These are phyloP conservation scores for Amanita pallidorosea DNA, from an alignment of 768 basidiomycete species.

Conservation along the genomic window DNA sequence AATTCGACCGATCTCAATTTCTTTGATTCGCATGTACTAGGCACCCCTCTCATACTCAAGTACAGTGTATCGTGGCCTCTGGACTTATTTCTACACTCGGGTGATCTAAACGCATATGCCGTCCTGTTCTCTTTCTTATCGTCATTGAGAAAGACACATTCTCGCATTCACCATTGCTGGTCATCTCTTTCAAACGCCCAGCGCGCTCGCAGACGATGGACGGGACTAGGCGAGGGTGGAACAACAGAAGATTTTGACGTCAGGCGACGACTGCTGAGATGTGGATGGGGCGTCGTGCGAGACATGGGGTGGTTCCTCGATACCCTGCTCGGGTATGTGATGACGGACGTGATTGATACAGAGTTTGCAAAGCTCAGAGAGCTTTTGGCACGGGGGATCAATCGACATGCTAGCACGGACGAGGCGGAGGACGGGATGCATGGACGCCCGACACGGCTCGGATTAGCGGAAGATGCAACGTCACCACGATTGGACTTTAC, in stretches of 20 bases:
- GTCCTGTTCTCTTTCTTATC: slow-evolving; percentile 76
- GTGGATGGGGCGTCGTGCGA: slow-evolving; percentile 79
- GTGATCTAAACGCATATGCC: slow-evolving; percentile 66
- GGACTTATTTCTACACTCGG: slow-evolving; percentile 75
- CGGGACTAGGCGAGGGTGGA: slow-evolving; percentile 79
- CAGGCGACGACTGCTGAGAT: slow-evolving; percentile 56
- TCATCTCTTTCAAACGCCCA: slow-evolving; percentile 77
- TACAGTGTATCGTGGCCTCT: slow-evolving; percentile 80
- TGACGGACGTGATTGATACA: slow-evolving; percentile 83
- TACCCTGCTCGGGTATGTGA: slow-evolving; percentile 71
- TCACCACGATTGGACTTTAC: slow-evolving; percentile 67
- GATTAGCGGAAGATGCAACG: slow-evolving; percentile 2
- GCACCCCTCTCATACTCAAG: slow-evolving; percentile 60
- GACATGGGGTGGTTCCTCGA: slow-evolving; percentile 92
- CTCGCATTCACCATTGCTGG: slow-evolving; percentile 74
- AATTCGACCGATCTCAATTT: slow-evolving; percentile 27
- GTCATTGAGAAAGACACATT: slow-evolving; percentile 76
- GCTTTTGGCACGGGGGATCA: slow-evolving; percentile 30
- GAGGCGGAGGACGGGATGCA: slow-evolving; percentile 4
- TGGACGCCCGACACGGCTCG: slow-evolving; percentile 8
- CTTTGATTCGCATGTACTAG: slow-evolving; percentile 71
- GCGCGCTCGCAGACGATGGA: slow-evolving; percentile 76
- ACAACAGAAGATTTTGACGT: slow-evolving; percentile 58
- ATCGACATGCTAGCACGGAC: slow-evolving; percentile 8
- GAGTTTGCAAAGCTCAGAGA: slow-evolving; percentile 69